Base-by-base conservation (phyloP, 345 rosid genomes). In the Pistacia vera region DNA sequence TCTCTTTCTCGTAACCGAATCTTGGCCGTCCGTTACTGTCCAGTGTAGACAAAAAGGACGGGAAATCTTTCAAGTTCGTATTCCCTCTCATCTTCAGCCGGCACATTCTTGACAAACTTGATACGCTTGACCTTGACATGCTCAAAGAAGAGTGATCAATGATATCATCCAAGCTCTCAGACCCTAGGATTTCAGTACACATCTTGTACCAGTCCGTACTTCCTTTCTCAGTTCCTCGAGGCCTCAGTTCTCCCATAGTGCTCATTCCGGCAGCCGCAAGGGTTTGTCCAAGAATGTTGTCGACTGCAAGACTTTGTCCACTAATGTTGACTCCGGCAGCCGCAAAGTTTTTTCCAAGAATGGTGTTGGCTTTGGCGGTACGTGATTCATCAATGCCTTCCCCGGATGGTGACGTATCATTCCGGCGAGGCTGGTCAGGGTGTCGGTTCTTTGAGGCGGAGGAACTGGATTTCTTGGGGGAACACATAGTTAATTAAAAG, bases 1-100 rank as follows among this genome's bases (percentile, higher is more conserved):
- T 84, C 83, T 68, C 83, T 38, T 75, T 75, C 72, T 78, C 52
- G 35, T 76, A 74, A 25, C 74, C 71, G 33, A 68, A 86, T 72
- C 86, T 81, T 38, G 86, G 83, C 81, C 83, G 74, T 82, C 90
- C 86, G 46, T 72, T 79, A 75, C 58, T 48, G 68, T 77, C 77
- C 11, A 86, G 38, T 3, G 90, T 81, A 60, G 88, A 76, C 46
- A 86, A 22, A 69, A 30, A 36, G 3, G 88, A 86, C 52, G 90
- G 88, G 52, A 82, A 36, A 61, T 65, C 83, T 41, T 57, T 75
- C 76, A 22, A 5, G 62, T 52, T 72, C 28, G 54, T 68, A 58
- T 70, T 78, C 41, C 51, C 74, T 36, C 81, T 71, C 72, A 55
- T 66, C 14, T 49, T 13, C 60, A 22, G 59, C 36, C 38, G 7